Conservation (phyloP, 2,329 filamentous ascomycete genomes). For the Colletotrichum gigasporum region DNA sequence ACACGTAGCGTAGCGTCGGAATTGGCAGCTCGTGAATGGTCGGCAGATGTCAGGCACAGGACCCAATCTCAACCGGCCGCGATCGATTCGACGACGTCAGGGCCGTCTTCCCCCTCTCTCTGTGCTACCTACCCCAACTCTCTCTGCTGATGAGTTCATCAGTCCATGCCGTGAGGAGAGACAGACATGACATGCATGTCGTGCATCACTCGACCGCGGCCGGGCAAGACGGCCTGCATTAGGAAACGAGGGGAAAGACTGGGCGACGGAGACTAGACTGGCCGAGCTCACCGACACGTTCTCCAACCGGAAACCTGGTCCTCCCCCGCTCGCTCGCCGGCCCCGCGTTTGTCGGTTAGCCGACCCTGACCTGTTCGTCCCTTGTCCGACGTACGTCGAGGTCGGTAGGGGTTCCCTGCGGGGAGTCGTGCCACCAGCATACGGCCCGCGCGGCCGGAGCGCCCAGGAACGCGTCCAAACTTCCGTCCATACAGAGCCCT, state of each 20-base stretch:
- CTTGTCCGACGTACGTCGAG: constrained; percentile 4
- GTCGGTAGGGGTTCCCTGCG: not conserved
- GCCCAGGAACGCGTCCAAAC: not conserved
- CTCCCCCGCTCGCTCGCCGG: not conserved
- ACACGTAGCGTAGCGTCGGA: constrained; percentile 23
- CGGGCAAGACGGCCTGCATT: not conserved
- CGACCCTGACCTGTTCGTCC: not conserved
- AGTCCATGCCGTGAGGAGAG: not conserved
- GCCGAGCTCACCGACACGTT: not conserved
- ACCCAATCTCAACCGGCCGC: not conserved
- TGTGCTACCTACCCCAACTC: not conserved
- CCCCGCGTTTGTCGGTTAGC: constrained; percentile 27
- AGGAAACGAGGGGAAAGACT: not conserved
- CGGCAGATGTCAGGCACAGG: constrained; percentile 11
- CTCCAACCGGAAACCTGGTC: not conserved
- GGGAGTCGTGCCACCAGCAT: constrained; percentile 10
- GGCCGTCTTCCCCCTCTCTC: not conserved
- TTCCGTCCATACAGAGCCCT: constrained; percentile 15
- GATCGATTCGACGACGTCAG: not conserved
- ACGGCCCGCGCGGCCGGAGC: constrained; percentile 6
- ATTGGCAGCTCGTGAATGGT: constrained; percentile 27
- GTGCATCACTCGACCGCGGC: not conserved
- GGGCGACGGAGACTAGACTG: not conserved
- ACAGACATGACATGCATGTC: constrained; percentile 7
- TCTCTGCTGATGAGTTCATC: not conserved